A percentile compares a stretch with the other conserved stretches of the same genome.
Conservation (phyloP, 2,329 filamentous ascomycete species). For the Arthrobotrys entomopaga region DNA sequence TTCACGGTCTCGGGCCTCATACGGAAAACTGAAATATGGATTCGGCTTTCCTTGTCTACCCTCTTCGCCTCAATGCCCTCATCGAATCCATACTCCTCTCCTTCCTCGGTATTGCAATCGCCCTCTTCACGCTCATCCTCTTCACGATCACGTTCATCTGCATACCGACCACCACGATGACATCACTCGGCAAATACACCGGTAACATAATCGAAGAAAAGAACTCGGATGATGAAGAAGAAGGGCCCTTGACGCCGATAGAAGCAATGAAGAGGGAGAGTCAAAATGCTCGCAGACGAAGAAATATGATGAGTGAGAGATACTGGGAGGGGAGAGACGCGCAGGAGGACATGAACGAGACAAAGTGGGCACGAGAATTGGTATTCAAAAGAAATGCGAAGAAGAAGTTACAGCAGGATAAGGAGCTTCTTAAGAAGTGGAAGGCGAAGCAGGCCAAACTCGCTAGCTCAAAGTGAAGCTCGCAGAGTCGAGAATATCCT, state of each 20-base stretch:
- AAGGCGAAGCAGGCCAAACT: not conserved
- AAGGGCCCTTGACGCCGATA: not conserved
- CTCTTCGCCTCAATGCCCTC: too few relatives aligned
- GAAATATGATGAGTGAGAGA: not conserved
- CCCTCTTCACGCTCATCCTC: not conserved
- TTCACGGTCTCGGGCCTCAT: too few relatives aligned
- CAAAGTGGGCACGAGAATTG: not conserved
- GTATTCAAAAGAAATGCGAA: not conserved
- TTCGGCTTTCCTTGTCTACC: too few relatives aligned
- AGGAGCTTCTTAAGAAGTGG: not conserved
- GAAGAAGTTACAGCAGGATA: not conserved
- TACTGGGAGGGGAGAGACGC: not conserved
- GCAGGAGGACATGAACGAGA: not conserved
- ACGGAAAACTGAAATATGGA: too few relatives aligned
- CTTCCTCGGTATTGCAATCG: not conserved
- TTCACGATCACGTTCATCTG: not conserved
- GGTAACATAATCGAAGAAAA: constrained; percentile 2
- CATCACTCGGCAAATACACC: not conserved
- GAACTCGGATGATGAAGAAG: not conserved
- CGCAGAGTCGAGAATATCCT: too few relatives aligned
- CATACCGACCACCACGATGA: not conserved
- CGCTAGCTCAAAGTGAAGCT: too few relatives aligned
- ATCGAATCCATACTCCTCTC: not conserved
- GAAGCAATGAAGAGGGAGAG: not conserved
- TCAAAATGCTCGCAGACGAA: not conserved